These are phyloP conservation scores for Fusarium circinatum DNA, from an alignment of 2,329 filamentous ascomycete genomes.

Conservation along the genomic window DNA sequence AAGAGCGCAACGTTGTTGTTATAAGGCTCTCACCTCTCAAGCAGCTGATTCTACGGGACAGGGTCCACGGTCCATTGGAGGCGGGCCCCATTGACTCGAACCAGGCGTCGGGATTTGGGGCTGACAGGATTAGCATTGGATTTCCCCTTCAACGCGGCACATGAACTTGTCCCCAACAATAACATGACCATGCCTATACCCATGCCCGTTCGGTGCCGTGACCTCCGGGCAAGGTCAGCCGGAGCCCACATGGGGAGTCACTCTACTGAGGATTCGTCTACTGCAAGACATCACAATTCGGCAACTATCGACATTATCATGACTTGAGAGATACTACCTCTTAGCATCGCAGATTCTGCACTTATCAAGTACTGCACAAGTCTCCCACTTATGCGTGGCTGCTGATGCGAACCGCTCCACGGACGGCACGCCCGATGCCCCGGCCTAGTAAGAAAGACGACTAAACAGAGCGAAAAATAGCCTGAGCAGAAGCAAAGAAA, in stretches of 20 bases:
- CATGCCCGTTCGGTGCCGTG: conserved; percentile 35
- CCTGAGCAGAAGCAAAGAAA: not conserved
- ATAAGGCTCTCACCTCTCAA: conserved; percentile 20
- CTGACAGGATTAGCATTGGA: conserved; percentile 1
- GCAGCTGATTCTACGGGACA: conserved; percentile 16
- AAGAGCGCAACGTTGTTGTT: conserved; percentile 32
- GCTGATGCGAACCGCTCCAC: conserved; percentile 11
- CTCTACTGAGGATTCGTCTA: not conserved
- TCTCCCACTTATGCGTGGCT: conserved; percentile 18
- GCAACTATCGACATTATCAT: conserved; percentile 19
- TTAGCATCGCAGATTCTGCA: not conserved
- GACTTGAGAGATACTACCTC: conserved; percentile 15
- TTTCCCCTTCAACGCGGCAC: conserved; percentile 11
- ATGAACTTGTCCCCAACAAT: conserved; percentile 3
- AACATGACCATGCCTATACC: not conserved
- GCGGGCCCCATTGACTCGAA: conserved; percentile 22
- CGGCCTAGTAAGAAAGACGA: not conserved
- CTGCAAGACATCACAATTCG: conserved; percentile 14
- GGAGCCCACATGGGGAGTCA: conserved; percentile 31
- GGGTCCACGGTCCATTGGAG: conserved; percentile 17
- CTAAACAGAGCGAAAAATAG: not conserved
- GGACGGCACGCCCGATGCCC: conserved; percentile 24
- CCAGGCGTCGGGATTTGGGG: conserved; percentile 14
- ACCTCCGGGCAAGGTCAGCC: conserved; percentile 41
- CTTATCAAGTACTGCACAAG: conserved; percentile 10